Base-by-base conservation (phyloP, 768 basidiomycete genomes). In the Naganishia antarctica region DNA sequence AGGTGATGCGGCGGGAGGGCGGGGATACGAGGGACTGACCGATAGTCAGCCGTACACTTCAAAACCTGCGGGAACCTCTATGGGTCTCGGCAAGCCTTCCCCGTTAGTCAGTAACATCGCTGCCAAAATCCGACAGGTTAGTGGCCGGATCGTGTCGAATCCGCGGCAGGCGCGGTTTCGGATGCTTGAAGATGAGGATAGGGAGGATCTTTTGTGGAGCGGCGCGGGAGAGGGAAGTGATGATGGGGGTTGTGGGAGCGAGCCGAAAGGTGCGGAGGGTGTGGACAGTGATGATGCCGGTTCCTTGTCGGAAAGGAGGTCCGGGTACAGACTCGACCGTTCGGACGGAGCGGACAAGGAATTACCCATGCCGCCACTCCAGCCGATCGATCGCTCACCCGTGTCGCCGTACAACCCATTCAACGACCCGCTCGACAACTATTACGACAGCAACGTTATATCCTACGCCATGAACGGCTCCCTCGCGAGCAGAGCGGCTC, bases 51-150 rank as follows among this genome's bases (percentile, higher is more conserved):
- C 37, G 32, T 16, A 25, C 25, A 32, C n/a, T n/a, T n/a, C n/a
- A n/a, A 29, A 44, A 26, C n/a, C 41, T 26, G 43, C n/a, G 37
- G 8, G 4, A 65, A 80, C 34, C 76, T 79, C 57, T n/a, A n/a
- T 21, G 8, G 77, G 76, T 37, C 46, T 49, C 9, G 61, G 46
- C 11, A 48, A 90, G 72, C 89, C 90, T 83, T 82, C 89, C 34
- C 87, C 84, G 3, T 87, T 61, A 8, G 48, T 67, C 69, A n/a
- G 40, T 4, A 44, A 44, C 29, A 28, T 61, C 12, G 46, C 51
- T 13, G 50, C 23, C 18, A 41, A 46, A 9, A 41, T 63, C 34
- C 62, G 62, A 12, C 29, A 63, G 25, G 62, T 57, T 5, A 53
- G 37, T 28, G 62, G 46, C 9, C 5, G 62, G 23, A 51, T 37